Percentiles rank a stretch among this genome's conserved stretches.
These are phyloP conservation scores for Laburnicola sp. DNA, from an alignment of 2,329 filamentous ascomycete species.

Conservation along the genomic window DNA sequence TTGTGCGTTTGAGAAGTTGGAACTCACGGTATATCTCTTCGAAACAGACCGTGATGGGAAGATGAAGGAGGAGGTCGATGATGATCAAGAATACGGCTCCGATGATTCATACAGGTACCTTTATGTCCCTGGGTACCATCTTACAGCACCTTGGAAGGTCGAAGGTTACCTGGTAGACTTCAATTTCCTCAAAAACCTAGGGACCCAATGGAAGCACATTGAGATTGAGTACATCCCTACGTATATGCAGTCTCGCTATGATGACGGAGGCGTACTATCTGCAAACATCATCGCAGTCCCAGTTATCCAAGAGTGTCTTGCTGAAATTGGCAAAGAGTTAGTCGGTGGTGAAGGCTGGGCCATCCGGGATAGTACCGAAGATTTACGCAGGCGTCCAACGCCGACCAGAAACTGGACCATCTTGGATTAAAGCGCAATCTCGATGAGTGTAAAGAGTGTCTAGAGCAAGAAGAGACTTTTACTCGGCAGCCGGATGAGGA, in stretches of 20 bases:
- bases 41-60: background rate
- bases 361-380: background rate
- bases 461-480: background rate
- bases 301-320: background rate
- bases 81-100: background rate
- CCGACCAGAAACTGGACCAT: background rate
- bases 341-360: slow-evolving; percentile 2
- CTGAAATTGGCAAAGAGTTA: background rate
- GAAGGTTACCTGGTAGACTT: slow-evolving; percentile 4
- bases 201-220: slow-evolving; percentile 1
- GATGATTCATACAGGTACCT: slow-evolving; percentile 3
- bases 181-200: background rate
- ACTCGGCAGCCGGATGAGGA: background rate
- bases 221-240: slow-evolving; percentile 4
- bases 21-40: slow-evolving; percentile 1
- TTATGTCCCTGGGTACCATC: background rate
- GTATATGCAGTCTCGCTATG: slow-evolving; percentile 2
- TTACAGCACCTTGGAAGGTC: background rate
- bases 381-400: background rate
- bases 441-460: background rate
- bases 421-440: background rate
- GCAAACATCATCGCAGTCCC: background rate
- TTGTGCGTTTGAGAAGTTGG: slow-evolving; percentile 1
- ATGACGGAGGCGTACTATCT: background rate
- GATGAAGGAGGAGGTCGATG: background rate